A percentile compares a stretch with the other conserved stretches of the same genome.
phyloP scores from a whole-genome alignment of 208 protist genomes.

The Wallacemonas rigidus region DNA sequence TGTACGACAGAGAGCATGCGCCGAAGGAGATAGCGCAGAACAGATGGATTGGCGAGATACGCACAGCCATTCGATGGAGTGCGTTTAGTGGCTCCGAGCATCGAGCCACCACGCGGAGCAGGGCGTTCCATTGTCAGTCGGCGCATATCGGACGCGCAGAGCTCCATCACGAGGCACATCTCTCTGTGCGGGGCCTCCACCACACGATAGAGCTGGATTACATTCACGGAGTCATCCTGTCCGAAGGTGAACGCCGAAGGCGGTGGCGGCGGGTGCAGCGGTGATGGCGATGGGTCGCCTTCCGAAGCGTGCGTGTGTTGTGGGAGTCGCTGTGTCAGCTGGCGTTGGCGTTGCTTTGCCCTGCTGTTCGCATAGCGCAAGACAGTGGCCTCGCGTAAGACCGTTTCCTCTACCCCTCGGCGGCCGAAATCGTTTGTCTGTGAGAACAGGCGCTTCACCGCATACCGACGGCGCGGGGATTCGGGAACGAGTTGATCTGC shows the following conservation, averaged over 20 bases:
- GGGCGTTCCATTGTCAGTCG: conserved; percentile 30
- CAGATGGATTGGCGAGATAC: conserved; percentile 13
- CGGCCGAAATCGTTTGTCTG: conserved; percentile 71
- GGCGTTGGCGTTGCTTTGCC: conserved; percentile 3
- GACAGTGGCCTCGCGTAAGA: conserved; percentile 78
- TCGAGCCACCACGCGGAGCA: not conserved
- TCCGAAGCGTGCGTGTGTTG: conserved; percentile 2
- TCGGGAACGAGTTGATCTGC: not conserved
- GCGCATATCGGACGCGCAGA: conserved; percentile 64
- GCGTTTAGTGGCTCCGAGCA: not conserved
- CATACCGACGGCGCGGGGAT: conserved; percentile 8
- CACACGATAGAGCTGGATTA: conserved; percentile 53
- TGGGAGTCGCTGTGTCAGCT: not conserved
- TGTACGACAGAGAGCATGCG: conserved; percentile 62
- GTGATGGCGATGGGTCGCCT: too few species aligned
- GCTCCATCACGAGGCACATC: conserved; percentile 82
- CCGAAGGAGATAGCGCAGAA: conserved; percentile 77
- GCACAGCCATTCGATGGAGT: not conserved
- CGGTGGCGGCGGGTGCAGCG: not conserved
- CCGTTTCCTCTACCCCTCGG: conserved; percentile 64
- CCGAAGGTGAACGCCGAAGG: not conserved
- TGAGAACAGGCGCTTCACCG: conserved; percentile 85
- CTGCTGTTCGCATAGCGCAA: conserved; percentile 39
- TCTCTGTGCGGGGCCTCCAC: conserved; percentile 82
- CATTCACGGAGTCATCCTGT: conserved; percentile 34